phyloP scores from a whole-genome alignment of 2,329 filamentous ascomycete species.

The Pseudogymnoascus sp. region DNA sequence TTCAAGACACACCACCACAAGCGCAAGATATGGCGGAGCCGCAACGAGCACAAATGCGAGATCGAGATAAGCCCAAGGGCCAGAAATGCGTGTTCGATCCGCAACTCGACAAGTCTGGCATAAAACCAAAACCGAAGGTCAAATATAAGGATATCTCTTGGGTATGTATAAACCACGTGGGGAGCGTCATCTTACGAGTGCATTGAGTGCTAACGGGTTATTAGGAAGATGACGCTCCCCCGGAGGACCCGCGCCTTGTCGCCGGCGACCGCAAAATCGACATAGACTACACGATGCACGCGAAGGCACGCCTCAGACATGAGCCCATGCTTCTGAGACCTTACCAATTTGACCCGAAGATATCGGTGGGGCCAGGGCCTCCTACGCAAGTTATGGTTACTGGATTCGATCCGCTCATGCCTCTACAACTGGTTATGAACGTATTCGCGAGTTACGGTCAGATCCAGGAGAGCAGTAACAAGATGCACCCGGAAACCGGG shows the following conservation, averaged over 20 bases:
- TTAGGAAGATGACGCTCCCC: conserved; percentile 71
- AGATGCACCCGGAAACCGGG: conserved; percentile 88
- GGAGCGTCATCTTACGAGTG: conserved; percentile 50
- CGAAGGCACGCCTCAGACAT: conserved; percentile 61
- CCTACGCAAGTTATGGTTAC: conserved; percentile 85
- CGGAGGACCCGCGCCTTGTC: conserved; percentile 73
- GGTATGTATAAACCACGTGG: conserved; percentile 47
- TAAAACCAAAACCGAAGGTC: conserved; percentile 49
- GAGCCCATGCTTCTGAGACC: conserved; percentile 73
- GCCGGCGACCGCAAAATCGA: conserved; percentile 60
- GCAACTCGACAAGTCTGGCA: conserved; percentile 31
- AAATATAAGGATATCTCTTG: conserved; percentile 55
- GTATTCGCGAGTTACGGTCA: conserved; percentile 77
- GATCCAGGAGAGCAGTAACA: conserved; percentile 83
- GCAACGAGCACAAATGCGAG: conserved; percentile 42
- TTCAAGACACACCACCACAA: not conserved
- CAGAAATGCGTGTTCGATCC: conserved; percentile 54
- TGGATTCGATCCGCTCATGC: conserved; percentile 88
- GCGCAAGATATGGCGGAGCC: not conserved
- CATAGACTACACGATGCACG: conserved; percentile 50
- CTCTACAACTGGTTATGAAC: conserved; percentile 66
- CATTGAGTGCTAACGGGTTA: conserved; percentile 46
- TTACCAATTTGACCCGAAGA: conserved; percentile 72
- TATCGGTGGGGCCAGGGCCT: conserved; percentile 80
- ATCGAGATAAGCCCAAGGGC: conserved; percentile 45